Evolutionary conservation across 805 yeast species (phyloP), one percentile per base, ranked within the genome.

Genomic region (Zygotorulaspora sp.): DNA sequence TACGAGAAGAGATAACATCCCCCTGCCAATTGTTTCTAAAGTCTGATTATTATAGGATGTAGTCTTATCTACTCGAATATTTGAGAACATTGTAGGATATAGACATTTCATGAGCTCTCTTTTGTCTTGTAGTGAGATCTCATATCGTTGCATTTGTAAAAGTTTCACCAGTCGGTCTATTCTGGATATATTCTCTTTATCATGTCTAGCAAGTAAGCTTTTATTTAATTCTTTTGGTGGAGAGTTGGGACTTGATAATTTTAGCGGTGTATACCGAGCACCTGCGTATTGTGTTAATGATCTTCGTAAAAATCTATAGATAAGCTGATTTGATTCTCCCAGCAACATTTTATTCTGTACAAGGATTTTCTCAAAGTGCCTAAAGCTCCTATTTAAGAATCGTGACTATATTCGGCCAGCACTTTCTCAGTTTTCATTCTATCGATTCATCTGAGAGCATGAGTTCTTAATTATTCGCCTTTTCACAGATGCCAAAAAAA

Each of bases 21-120:
- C 17, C 10, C 24, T 33, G 7, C 52, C 52, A 23, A 48, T 16
- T 18, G 23, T 17, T 32, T 46, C 50, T 14, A 48, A 30, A n/a
- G 46, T 43, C 17, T 35, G 33, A 21, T 44, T 40, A 25, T 37
- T 35, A 19, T 35, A 42, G 15, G 15, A 16, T 5, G 22, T 12
- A n/a, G 47, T 49, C 13, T 38, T 31, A 9, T 42, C 36, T 15
- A 48, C 32, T 6, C 25, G 29, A 8, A 50, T 32, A 21, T 28
- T 33, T 12, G 44, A 20, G 9, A 30, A 27, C 33, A 37, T 44
- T 14, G 40, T 38, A n/a, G 47, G 49, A 17, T 50, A 50, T 5
- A 50, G 29, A 34, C 55, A 50, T 28, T 50, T 50, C 5, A 27
- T 24, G 16, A 44, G 28, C 29, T 50, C 48, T 4, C 36, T 24